Base-by-base conservation (phyloP, 441 rosid species). In the Populus hybrid region DNA sequence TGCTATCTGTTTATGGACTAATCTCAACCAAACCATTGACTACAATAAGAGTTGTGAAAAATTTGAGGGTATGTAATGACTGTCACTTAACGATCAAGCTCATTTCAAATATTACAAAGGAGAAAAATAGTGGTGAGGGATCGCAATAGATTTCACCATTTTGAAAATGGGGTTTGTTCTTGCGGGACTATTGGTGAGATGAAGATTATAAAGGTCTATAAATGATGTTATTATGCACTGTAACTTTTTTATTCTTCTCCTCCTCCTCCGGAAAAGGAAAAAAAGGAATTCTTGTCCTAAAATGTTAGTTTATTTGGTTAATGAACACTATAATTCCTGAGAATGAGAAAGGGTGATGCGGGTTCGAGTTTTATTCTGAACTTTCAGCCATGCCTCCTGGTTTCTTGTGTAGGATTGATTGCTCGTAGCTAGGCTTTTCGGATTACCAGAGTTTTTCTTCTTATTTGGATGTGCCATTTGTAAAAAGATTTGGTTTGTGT, bases 131-230 rank as follows among this genome's bases (percentile, higher is more conserved):
- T 85, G 75, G 84, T 89, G 57, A 89, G 98, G 85, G 97, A 94
- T 81, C 90, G 94, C 18, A 88, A 92, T 63, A 85, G 97, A 73
- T 94, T 92, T 85, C 97, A 92, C 76, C 94, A 90, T 28, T 28
- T 28, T 28, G 30, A 28, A 28, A 28, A 28, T 28, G 30, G 30
- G 4, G 30, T 28, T 28, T 84, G 97, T 83, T 91, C 95, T 34
- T 94, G 95, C 75, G 84, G 84, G 24, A 94, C 79, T 89, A 89
- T 75, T 94, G 97, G 93, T 88, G 78, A 87, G 30, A 67, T 26
- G 19, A 18, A 9, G 14, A 40, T 23, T 3, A 19, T 19, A n/a
- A 69, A 14, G 24, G 24, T 24, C 24, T 24, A 24, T 24, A 24
- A 24, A 24, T 46, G 57, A n/a, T 69, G 38, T n/a, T 69, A 1